phyloP scores from a whole-genome alignment of 768 basidiomycete species.

The Rhizopogon sp. region DNA sequence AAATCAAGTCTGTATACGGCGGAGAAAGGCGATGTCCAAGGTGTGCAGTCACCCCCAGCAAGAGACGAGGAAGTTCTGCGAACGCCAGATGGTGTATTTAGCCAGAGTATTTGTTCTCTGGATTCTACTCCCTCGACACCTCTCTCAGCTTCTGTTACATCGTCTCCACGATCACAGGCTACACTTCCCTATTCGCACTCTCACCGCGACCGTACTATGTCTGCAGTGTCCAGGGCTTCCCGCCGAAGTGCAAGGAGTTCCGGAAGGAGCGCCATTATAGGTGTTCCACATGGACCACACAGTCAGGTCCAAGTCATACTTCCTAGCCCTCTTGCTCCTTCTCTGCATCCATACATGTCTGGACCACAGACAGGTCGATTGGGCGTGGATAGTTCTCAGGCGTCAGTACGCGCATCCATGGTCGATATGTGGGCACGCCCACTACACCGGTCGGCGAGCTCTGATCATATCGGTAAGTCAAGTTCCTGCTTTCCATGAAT shows the following conservation, averaged over 20 bases:
- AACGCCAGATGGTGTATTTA: slow-evolving; percentile 2
- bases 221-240: slow-evolving; percentile 33
- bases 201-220: slow-evolving; percentile 20
- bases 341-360: slow-evolving; percentile 19
- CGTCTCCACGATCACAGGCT: slow-evolving; percentile 5
- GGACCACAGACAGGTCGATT: slow-evolving; percentile 6
- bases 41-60: slow-evolving; percentile 6
- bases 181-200: slow-evolving; percentile 9
- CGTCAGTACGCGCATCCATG: too few species aligned
- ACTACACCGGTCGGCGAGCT: background rate
- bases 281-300: slow-evolving; percentile 56
- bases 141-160: slow-evolving; percentile 12
- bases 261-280: slow-evolving; percentile 38
- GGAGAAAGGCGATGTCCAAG: slow-evolving; percentile 9
- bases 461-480: slow-evolving; percentile 7
- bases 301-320: slow-evolving; percentile 64
- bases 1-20: slow-evolving; percentile 10
- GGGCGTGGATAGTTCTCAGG: slow-evolving; percentile 5
- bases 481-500: background rate
- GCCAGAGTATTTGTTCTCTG: slow-evolving; percentile 5
- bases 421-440: too few species aligned
- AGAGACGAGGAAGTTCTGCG: background rate
- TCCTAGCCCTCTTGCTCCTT: slow-evolving; percentile 56
- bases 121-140: slow-evolving; percentile 15
- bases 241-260: slow-evolving; percentile 25